Percentiles rank a stretch among this genome's conserved stretches.
These are phyloP conservation scores for Flaveria brownii DNA, from an alignment of 129 eudicot genomes.

Conservation along the genomic window DNA sequence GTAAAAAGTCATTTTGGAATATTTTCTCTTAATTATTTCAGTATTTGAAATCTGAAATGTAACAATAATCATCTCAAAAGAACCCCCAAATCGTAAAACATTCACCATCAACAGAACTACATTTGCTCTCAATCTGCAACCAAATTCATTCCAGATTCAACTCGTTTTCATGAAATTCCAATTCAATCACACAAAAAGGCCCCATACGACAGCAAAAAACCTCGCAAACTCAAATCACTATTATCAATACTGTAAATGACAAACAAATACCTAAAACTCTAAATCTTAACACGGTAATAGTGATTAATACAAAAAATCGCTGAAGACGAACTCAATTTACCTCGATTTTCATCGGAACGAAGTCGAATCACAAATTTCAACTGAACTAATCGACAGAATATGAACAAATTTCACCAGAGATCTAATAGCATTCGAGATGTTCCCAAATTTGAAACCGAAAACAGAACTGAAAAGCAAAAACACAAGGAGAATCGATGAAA, in stretches of 20 bases:
- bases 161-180: constrained; percentile 1
- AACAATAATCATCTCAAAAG: not conserved
- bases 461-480: too few species aligned
- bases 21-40: too few species aligned
- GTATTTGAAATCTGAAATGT: not conserved
- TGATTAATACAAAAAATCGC: not conserved
- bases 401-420: too few species aligned
- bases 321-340: too few species aligned
- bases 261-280: not conserved
- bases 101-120: not conserved
- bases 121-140: not conserved
- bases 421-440: too few species aligned
- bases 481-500: too few species aligned
- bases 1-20: too few species aligned
- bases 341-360: too few species aligned
- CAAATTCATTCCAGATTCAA: constrained; percentile 1
- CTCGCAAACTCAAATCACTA: constrained; percentile 12
- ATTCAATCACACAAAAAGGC: not conserved
- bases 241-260: constrained; percentile 1
- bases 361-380: too few species aligned
- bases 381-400: too few species aligned
- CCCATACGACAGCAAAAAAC: not conserved
- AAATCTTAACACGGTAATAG: not conserved
- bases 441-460: too few species aligned
- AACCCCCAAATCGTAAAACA: not conserved